phyloP scores from a whole-genome alignment of 2,329 filamentous ascomycete species.

The Cladophialophora psammophila region DNA sequence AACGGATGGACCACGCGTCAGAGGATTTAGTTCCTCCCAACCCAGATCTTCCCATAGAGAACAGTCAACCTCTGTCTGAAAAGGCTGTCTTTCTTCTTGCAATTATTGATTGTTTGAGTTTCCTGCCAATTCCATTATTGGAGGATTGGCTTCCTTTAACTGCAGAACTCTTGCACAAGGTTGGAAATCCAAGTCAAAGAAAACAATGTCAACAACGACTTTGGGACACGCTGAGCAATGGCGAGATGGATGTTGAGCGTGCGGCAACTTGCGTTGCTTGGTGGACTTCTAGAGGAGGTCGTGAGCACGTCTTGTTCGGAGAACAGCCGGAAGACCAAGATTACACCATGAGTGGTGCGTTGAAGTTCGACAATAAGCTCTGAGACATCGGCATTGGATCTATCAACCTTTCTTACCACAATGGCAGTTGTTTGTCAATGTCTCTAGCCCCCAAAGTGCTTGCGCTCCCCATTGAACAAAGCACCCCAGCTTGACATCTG shows the following conservation, averaged over 20 bases:
- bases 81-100: constrained; percentile 79
- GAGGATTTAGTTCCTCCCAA: constrained; percentile 56
- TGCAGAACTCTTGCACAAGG: constrained; percentile 70
- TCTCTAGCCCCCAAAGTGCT: background rate
- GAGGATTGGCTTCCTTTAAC: constrained; percentile 81
- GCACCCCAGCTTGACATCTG: background rate
- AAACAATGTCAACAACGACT: constrained; percentile 73
- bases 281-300: constrained; percentile 76
- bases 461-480: background rate
- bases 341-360: constrained; percentile 64
- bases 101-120: constrained; percentile 79
- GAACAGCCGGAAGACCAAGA: constrained; percentile 45
- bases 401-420: background rate
- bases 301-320: constrained; percentile 63
- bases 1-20: constrained; percentile 66
- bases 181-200: constrained; percentile 68
- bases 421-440: constrained; percentile 8
- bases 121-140: constrained; percentile 71
- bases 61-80: constrained; percentile 66
- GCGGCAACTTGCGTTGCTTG: constrained; percentile 80
- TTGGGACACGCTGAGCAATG: constrained; percentile 78
- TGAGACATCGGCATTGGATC: constrained; percentile 43
- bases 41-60: constrained; percentile 45
- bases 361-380: constrained; percentile 59
- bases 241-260: constrained; percentile 88